Base-by-base conservation (phyloP, 306 rosid genomes). In the Castanea mollissima region DNA sequence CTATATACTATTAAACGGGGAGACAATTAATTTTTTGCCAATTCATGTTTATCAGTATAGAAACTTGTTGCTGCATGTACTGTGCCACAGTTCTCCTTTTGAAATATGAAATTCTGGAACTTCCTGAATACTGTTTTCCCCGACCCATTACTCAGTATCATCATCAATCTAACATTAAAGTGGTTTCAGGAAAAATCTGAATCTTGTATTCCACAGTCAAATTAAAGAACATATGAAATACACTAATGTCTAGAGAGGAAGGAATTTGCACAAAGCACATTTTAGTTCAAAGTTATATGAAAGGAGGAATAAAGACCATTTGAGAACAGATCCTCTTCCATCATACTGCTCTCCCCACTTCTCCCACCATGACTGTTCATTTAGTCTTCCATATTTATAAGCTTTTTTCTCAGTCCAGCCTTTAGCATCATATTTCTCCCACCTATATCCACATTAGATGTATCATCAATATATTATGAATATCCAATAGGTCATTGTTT, bases 371-470 rank as follows among this genome's bases (percentile, higher is more conserved):
- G 99, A 95, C 76, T 92, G 98, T 76, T 95, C 99, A 82, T 94
- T 91, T 77, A 94, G 90, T 85, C 97, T 91, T 85, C 99, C 99
- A 72, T 93, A 94, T 81, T 94, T 94, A 84, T 91, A 93, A 71
- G 99, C 99, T 78, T 96, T 97, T 81, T 95, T 95, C 91, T 95
- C 99, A 7, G 98, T 92, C 98, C 94, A 95, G 80, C 99, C 99
- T 86, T 95, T 95, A 31, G 98, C 98, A 68, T 95, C 99, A 74
- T 87, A 95, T 83, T 95, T 95, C 87, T 95, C 99, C 98, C 97
- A 95, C 99, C 99, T 95, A 79, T 29, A 79, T 63, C 70, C 85
- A 62, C 77, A 86, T 87, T 82, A 63, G 62, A 80, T 19, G 74
- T 12, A 41, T 20, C 32, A 78, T 76, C 38, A 75, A 52, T 35